phyloP scores from a whole-genome alignment of 192 early-diverging fungal species.

The Podila clonocystis region DNA sequence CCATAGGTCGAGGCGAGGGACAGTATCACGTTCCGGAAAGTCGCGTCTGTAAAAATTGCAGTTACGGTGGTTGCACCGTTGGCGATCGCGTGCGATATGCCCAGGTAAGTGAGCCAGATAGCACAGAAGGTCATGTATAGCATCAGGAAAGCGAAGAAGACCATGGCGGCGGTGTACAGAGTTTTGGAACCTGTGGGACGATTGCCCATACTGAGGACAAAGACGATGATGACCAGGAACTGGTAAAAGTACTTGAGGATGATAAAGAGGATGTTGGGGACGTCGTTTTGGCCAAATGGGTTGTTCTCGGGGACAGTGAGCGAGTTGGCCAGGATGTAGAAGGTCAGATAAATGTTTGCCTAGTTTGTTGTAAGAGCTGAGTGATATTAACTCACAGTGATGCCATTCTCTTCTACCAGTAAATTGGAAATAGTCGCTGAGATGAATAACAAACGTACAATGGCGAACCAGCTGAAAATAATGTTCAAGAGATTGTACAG shows the following conservation, averaged over 20 bases:
- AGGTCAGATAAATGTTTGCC: conserved; percentile 76
- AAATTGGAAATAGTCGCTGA: background rate
- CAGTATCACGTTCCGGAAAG: conserved; percentile 73
- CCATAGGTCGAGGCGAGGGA: conserved; percentile 75
- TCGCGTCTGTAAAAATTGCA: conserved; percentile 70
- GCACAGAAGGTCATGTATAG: conserved; percentile 85
- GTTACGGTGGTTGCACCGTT: conserved; percentile 66
- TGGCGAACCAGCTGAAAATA: conserved; percentile 92
- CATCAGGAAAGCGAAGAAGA: conserved; percentile 91
- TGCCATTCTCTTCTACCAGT: too few relatives aligned
- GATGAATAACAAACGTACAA: conserved; percentile 52
- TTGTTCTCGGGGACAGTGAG: conserved; percentile 54
- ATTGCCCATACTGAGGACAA: conserved; percentile 94
- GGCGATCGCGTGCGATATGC: conserved; percentile 68
- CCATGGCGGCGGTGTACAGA: conserved; percentile 78
- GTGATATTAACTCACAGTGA: background rate
- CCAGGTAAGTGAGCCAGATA: conserved; percentile 69
- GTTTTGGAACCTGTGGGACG: conserved; percentile 89
- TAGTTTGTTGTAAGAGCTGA: conserved; percentile 4
- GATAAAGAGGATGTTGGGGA: conserved; percentile 70
- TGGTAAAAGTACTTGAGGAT: conserved; percentile 80
- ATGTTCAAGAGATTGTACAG: conserved; percentile 86
- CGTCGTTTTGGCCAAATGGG: conserved; percentile 49
- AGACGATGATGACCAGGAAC: conserved; percentile 73
- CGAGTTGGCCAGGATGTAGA: conserved; percentile 60